Evolutionary conservation across 768 basidiomycete species (phyloP), one percentile per base, ranked within the genome.

Genomic region (Lactarius hatsudake): DNA sequence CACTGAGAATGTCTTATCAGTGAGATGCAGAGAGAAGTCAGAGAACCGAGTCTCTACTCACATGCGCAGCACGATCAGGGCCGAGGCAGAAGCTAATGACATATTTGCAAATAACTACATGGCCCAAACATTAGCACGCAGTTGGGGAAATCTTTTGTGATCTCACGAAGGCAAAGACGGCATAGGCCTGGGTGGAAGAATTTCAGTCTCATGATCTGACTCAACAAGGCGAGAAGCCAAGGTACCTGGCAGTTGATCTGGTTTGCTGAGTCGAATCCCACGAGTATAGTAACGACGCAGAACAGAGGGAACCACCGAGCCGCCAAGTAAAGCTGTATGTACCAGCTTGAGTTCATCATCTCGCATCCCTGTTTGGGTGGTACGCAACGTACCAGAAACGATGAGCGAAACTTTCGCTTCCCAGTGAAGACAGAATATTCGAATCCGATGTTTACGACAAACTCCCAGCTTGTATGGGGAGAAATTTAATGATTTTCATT

Each of bases 31-130:
- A 32, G 10, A 32, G 5, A 4, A 28, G n/a, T 17, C 5, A 17
- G 9, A 17, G 9, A 34, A 43, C 1, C 2, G 43, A 18, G 42
- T 12, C 61, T n/a, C 60, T 13, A 69, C 34, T 10, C 9, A 34
- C 67, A 68, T 58, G 43, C 67, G 67, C 32, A 66, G 45, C 30
- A 69, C 54, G 34, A 62, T 59, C n/a, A 69, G 64, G 5, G 43
- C 58, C 10, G 64, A 61, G 20, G 67, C 60, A n/a, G n/a, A 69
- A 4, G 42, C 30, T 36, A 66, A 43, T 3, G 64, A 26, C 18
- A 62, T 18, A 18, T 13, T 30, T 5, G 26, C 40, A 53, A 66
- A 58, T 56, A 30, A 2, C 67, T 69, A 42, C 6, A 17, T 13
- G 17, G 48, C 28, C 9, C 5, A 32, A 34, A 53, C 18, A 9